Evolutionary conservation across 768 basidiomycete genomes (phyloP), one percentile per base, ranked within the genome.

Genomic region (Cystoderma amianthinum): DNA sequence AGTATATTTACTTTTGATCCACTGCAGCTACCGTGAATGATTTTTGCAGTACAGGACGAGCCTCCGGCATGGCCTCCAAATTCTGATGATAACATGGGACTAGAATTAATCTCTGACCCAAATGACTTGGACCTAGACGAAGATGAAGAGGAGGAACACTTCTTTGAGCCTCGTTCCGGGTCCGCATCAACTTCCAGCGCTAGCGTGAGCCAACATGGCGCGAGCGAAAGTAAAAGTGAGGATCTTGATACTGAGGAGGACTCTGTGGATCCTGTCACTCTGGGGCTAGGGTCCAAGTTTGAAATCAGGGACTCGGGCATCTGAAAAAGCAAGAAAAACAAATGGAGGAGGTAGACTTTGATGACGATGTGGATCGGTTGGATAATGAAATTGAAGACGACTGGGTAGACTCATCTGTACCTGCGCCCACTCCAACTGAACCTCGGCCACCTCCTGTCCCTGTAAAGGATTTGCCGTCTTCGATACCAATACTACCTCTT

Each of bases 41-140:
- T 94, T 41, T 92, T 97, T 49, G 80, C 86, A 0, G 74, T 97
- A 3, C 87, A 89, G 46, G 85, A 93, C 30, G 89, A 92, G 48
- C 89, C 85, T 1, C 91, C 92, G 1, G 73, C 72, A 3, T 96
- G 92, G 91, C 73, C 80, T 5, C 74, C 69, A 1, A 83, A 85
- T 54, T 78, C 72, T 7, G 89, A 88, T 44, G 85, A 84, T 47
- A 72, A 74, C 44, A 79, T 86, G 65, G 88, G 82, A 1, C 61
- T 93, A 16, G 85, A 90, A 53, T 87, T 83, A 3, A 79, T 95
- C 17, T 92, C 88, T 6, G 91, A 86, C 42, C 78, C 80, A 21
- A 76, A 85, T 47, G 82, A 83, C 36, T 58, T 79, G 48, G 78
- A 79, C 38, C 52, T 62, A 36, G n/a, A n/a, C n/a, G 64, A 64